phyloP scores from a whole-genome alignment of 2,329 filamentous ascomycete species.

The Tolypocladium ophioglossoides region DNA sequence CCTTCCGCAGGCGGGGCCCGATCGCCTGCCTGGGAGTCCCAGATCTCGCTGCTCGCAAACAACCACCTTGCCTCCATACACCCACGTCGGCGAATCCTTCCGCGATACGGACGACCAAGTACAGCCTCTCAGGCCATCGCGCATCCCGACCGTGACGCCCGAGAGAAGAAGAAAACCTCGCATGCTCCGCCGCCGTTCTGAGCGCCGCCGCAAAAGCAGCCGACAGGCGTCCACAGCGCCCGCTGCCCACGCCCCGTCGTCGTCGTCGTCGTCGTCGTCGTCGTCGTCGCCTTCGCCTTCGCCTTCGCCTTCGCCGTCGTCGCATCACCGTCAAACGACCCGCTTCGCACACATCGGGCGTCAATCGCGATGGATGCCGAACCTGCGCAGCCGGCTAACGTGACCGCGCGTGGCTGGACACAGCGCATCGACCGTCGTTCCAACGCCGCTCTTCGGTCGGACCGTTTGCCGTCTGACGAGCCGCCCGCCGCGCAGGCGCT shows the following conservation, averaged over 20 bases:
- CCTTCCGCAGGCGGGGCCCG: neutral
- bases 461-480: neutral
- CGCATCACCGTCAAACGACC: neutral
- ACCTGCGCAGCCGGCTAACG: neutral
- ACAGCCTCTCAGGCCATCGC: neutral
- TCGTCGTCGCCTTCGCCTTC: too few species aligned
- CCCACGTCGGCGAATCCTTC: neutral
- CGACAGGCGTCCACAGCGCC: neutral
- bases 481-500: neutral
- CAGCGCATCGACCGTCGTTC: neutral
- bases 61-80: neutral
- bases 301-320: too few species aligned
- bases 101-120: neutral
- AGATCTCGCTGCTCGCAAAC: neutral
- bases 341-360: neutral
- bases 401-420: neutral
- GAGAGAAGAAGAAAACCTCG: neutral
- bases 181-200: neutral
- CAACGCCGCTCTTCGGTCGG: neutral
- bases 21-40: neutral
- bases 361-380: neutral
- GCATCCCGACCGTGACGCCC: neutral
- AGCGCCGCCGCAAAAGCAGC: neutral
- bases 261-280: neutral
- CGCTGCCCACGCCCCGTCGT: neutral